Base-by-base conservation (phyloP, 768 basidiomycete genomes). In the Suillus placidus region DNA sequence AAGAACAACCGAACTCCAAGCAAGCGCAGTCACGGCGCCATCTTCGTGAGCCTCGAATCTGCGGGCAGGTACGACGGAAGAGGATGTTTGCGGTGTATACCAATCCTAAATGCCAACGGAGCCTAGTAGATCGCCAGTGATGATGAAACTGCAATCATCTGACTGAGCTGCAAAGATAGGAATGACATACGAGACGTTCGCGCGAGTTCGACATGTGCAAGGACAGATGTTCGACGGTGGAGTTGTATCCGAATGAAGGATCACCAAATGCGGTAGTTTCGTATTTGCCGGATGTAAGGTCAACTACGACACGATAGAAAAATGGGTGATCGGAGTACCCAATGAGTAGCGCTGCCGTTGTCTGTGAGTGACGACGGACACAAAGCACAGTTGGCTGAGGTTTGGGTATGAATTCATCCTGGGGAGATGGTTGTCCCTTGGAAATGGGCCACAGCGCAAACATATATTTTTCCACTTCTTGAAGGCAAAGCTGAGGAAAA, bases 41-140 rank as follows among this genome's bases (percentile, higher is more conserved):
- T 91, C 89, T 60, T 80, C 79, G 69, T 90, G 85, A 1, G 90
- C 90, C n/a, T n/a, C n/a, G n/a, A n/a, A n/a, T n/a, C n/a, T n/a
- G n/a, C n/a, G n/a, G n/a, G n/a, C n/a, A n/a, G 87, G 83, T 54
- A 47, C 71, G 37, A 75, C 65, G 55, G 65, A 45, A 35, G 72
- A 66, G 49, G 54, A 63, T 47, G 32, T 65, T 32, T 23, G 58
- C 58, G 45, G 47, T 16, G 63, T 61, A 6, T 72, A 61, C 84
- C 85, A 90, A 42, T 85, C 80, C 70, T 89, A 92, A 5, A 92
- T 76, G 63, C 81, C 85, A 54, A 93, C 75, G 51, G 80, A 86
- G 1, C 92, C 92, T 32, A 91, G 78, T 30, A 79, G 77, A 71
- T 93, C 89, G 2, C 93, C 92, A 2, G 78, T 79, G 10, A 93